Base-by-base conservation (phyloP, 495 filamentous ascomycete species). In the Talaromyces trachyspermus region DNA sequence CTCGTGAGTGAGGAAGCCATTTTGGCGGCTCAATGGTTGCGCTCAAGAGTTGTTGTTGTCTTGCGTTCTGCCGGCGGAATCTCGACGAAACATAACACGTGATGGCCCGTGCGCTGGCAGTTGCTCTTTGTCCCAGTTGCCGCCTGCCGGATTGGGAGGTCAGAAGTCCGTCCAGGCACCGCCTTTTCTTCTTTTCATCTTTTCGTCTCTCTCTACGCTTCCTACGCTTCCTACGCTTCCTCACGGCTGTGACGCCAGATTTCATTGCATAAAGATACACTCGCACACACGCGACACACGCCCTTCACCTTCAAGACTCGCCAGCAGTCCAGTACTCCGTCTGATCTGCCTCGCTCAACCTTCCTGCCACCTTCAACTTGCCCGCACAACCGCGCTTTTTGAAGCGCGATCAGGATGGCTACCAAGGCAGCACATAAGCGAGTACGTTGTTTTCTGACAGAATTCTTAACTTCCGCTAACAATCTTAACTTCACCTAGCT, bases 401-500 rank as follows among this genome's bases (percentile, higher is more conserved):
- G n/a, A n/a, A n/a, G n/a, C n/a, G n/a, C n/a, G n/a, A n/a, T n/a
- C 8, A 42, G 60, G 48, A 94, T 91, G 88, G 87, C 88, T 32
- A 89, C 83, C 49, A 79, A 82, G 57, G 85, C 85, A 44, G 88
- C 88, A 24, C 86, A 84, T 62, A 94, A 88, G 65, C 79, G 88
- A 56, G 86, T 91, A 73, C 52, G 84, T 72, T 10, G 8, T 4
- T 18, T 4, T n/a, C 6, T 12, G 8, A 17, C n/a, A 4, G 30
- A 5, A 29, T 25, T 29, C n/a, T 6, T 18, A 9, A 35, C 17
- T 43, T 38, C 29, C 35, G 40, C 32, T 43, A 8, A 24, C n/a
- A n/a, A 18, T 18, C 12, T 22, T 12, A 23, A 19, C 0, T 17
- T 50, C 43, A 5, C 43, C 10, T 56, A 92, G 88, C 83, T 98